Conservation (phyloP, 345 rosid species). For the Acer yangbiense region DNA sequence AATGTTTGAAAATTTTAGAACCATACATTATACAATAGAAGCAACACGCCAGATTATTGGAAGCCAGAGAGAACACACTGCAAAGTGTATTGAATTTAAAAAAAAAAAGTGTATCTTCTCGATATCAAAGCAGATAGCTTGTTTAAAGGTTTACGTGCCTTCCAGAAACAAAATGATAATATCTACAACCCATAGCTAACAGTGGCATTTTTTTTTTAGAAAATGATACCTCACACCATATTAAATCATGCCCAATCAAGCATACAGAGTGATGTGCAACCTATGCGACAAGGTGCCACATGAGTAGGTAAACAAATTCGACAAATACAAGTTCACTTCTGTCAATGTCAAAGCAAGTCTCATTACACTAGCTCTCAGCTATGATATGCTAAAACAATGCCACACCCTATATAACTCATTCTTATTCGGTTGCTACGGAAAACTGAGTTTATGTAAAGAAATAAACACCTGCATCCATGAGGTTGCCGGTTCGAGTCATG, state of each 20-base stretch:
- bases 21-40: background rate
- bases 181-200: background rate
- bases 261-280: background rate
- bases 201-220: background rate
- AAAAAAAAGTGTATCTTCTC: background rate
- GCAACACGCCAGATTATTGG: background rate
- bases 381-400: background rate
- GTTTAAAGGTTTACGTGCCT: background rate
- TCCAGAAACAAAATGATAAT: background rate
- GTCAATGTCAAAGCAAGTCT: background rate
- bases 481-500: too few relatives aligned
- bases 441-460: background rate
- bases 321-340: background rate
- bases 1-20: background rate
- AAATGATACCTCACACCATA: background rate
- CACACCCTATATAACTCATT: background rate
- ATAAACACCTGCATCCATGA: too few relatives aligned
- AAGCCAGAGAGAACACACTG: background rate
- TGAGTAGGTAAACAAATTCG: background rate
- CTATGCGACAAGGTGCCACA: background rate
- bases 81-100: background rate
- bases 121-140: background rate
- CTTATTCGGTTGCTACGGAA: background rate
- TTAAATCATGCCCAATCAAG: background rate
- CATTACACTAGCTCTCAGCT: background rate